phyloP scores from a whole-genome alignment of 192 early-diverging fungal genomes.

The Diversispora epigaea region DNA sequence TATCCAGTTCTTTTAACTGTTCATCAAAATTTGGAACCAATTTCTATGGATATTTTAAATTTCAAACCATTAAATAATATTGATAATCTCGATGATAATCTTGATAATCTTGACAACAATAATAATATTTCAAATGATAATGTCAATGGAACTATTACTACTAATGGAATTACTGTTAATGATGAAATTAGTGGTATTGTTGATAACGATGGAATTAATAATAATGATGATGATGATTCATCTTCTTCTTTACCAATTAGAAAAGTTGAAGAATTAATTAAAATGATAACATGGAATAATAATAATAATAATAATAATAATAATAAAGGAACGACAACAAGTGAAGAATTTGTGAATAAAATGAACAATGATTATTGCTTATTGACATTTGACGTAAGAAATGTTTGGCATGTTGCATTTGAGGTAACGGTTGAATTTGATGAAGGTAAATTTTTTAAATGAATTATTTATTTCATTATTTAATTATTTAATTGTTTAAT shows the following conservation, averaged over 20 bases:
- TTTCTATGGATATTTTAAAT: conserved; percentile 68
- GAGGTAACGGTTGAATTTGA: conserved; percentile 69
- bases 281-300: conserved; percentile 41
- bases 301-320: background rate
- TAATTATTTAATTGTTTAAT: too few species aligned
- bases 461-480: too few species aligned
- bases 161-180: too few species aligned
- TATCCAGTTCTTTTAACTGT: conserved; percentile 72
- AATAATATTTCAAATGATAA: too few species aligned
- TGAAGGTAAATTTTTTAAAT: conserved; percentile 47
- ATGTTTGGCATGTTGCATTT: conserved; percentile 70
- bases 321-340: background rate
- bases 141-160: too few species aligned
- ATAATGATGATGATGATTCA: background rate
- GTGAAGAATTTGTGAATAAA: conserved; percentile 4
- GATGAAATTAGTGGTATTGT: background rate
- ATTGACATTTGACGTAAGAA: conserved; percentile 75
- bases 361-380: conserved; percentile 66
- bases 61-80: conserved; percentile 41
- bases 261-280: conserved; percentile 28
- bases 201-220: background rate
- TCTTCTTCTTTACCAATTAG: too few species aligned
- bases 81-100: background rate
- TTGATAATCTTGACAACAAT: background rate
- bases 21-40: conserved; percentile 56